Conservation (phyloP, 208 protist genomes). For the Phytomonas francai region DNA sequence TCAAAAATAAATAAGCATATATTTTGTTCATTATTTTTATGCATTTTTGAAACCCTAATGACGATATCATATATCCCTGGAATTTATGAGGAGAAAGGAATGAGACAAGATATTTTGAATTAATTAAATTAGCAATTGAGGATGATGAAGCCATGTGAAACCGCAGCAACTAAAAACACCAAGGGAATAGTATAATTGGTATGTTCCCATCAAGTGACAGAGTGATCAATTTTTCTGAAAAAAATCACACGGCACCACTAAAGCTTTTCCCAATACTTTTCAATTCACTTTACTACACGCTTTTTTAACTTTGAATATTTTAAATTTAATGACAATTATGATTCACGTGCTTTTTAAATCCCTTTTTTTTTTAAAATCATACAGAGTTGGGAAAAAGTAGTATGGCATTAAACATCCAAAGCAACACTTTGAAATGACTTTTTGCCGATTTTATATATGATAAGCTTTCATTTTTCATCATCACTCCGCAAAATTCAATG, state of each 20-base stretch:
- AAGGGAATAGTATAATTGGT: neutral
- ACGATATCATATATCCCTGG: neutral
- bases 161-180: neutral
- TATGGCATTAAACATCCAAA: neutral
- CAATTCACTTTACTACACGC: neutral
- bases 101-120: no score
- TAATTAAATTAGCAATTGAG: no score
- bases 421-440: neutral
- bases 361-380: neutral
- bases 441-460: conserved; percentile 12
- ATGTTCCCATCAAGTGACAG: neutral
- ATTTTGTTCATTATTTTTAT: neutral
- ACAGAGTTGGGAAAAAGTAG: neutral
- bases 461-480: conserved; percentile 5
- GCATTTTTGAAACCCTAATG: neutral
- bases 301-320: no score
- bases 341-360: neutral
- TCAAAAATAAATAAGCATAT: neutral
- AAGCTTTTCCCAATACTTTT: neutral
- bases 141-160: neutral
- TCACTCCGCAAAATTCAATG: conserved; percentile 1
- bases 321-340: neutral
- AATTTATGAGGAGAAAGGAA: neutral
- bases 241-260: neutral
- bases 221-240: neutral